phyloP scores from a whole-genome alignment of 2,329 filamentous ascomycete species.

The Monosporascus sp. region DNA sequence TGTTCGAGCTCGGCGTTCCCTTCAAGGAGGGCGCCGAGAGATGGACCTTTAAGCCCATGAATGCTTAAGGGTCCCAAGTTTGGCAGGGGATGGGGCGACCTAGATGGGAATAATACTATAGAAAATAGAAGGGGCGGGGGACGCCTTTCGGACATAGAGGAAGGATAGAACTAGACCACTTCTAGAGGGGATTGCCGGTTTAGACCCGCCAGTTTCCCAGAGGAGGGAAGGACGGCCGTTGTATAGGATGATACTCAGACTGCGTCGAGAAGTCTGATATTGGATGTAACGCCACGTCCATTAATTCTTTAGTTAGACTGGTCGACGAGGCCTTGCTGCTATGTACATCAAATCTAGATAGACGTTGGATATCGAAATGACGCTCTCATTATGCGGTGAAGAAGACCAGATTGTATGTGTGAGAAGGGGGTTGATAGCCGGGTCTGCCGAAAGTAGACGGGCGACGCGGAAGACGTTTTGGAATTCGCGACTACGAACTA shows the following conservation, averaged over 20 bases:
- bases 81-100: no score
- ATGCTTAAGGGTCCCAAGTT: constrained; percentile 24
- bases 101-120: background rate
- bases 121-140: background rate
- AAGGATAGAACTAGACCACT: background rate
- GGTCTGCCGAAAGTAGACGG: no score
- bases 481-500: no score
- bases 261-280: background rate
- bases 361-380: no score
- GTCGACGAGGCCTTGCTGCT: background rate
- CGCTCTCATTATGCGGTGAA: no score
- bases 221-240: background rate
- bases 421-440: no score
- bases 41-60: constrained; percentile 59
- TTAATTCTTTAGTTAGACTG: background rate
- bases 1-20: constrained; percentile 92
- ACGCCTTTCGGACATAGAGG: background rate
- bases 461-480: no score
- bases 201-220: background rate
- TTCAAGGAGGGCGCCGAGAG: constrained; percentile 62
- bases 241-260: background rate
- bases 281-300: background rate
- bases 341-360: no score
- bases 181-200: background rate
- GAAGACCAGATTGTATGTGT: no score